These are phyloP conservation scores for Limnomonas spitsbergensis DNA, from an alignment of 139 green algal genomes.

Conservation along the genomic window DNA sequence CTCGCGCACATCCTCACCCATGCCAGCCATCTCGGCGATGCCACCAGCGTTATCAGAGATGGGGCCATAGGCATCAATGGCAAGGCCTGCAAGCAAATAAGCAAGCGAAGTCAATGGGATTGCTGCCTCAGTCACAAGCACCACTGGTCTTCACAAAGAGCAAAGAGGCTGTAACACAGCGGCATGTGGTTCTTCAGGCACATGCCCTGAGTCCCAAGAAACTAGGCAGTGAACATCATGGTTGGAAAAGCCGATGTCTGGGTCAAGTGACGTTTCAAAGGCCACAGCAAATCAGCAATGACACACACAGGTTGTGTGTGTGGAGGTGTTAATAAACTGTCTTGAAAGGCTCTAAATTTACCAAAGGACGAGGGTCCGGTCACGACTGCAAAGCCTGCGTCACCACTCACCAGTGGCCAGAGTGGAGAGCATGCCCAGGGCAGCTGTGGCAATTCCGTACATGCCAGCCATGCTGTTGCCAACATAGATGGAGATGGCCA, in stretches of 20 bases:
- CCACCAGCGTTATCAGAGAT: slow-evolving; percentile 95
- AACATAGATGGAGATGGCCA: slow-evolving; percentile 80
- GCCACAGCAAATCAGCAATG: no score
- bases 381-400: no score
- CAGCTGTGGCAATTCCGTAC: slow-evolving; percentile 94
- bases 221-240: no score
- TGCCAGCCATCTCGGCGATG: slow-evolving; percentile 66
- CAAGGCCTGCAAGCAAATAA: slow-evolving; percentile 8
- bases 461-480: slow-evolving; percentile 53
- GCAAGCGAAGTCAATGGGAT: background rate
- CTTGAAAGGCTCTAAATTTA: no score
- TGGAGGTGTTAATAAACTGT: no score
- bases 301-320: no score
- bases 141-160: background rate
- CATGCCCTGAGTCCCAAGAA: no score
- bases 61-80: slow-evolving; percentile 69
- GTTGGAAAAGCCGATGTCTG: no score
- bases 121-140: background rate
- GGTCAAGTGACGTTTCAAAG: no score
- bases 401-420: slow-evolving; percentile 72
- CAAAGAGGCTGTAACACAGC: background rate
- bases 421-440: slow-evolving; percentile 94
- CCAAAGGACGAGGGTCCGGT: no score
- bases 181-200: background rate
- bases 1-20: slow-evolving; percentile 92